Evolutionary conservation across 2,329 filamentous ascomycete genomes (phyloP).

Genomic region (Hypoxylon sp.): DNA sequence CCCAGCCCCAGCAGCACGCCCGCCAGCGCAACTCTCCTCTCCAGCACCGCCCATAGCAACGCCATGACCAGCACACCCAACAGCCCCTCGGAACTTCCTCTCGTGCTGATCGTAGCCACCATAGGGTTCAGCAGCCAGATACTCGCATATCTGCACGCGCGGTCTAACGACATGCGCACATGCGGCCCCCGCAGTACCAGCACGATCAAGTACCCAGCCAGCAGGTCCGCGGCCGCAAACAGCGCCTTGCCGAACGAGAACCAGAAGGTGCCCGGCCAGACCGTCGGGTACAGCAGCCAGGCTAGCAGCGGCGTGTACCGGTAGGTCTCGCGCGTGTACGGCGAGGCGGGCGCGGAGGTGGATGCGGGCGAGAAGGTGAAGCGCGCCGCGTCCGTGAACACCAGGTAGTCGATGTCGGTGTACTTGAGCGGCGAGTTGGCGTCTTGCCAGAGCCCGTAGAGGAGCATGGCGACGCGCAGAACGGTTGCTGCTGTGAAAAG

Average conservation of each 20-base stretch:
- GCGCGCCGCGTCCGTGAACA: conserved; percentile 95
- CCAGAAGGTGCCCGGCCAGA: conserved; percentile 62
- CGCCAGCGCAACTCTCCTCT: conserved; percentile 73
- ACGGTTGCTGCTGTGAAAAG: conserved; percentile 72
- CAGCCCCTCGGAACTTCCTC: conserved; percentile 93
- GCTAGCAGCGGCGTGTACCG: conserved; percentile 95
- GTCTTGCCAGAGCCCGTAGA: conserved; percentile 95
- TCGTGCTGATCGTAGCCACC: conserved; percentile 96
- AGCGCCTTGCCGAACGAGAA: conserved; percentile 90
- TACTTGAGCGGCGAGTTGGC: conserved; percentile 93
- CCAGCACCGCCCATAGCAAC: conserved; percentile 84
- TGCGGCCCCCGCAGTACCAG: conserved; percentile 57
- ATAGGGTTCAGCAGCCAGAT: conserved; percentile 98
- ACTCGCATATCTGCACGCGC: conserved; percentile 81
- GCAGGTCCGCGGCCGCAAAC: conserved; percentile 86
- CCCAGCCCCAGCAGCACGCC: conserved; percentile 83
- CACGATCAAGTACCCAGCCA: conserved; percentile 78
- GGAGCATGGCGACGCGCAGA: conserved; percentile 79
- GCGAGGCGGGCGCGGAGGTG: conserved; percentile 75
- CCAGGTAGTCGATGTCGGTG: conserved; percentile 98
- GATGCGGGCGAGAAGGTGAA: conserved; percentile 69
- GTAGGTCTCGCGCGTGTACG: conserved; percentile 93
- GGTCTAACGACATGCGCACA: conserved; percentile 62
- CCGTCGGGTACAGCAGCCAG: conserved; percentile 89
- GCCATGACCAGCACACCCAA: conserved; percentile 87